These are phyloP conservation scores for Termitomyces sp. DNA, from an alignment of 768 basidiomycete genomes.

Conservation along the genomic window DNA sequence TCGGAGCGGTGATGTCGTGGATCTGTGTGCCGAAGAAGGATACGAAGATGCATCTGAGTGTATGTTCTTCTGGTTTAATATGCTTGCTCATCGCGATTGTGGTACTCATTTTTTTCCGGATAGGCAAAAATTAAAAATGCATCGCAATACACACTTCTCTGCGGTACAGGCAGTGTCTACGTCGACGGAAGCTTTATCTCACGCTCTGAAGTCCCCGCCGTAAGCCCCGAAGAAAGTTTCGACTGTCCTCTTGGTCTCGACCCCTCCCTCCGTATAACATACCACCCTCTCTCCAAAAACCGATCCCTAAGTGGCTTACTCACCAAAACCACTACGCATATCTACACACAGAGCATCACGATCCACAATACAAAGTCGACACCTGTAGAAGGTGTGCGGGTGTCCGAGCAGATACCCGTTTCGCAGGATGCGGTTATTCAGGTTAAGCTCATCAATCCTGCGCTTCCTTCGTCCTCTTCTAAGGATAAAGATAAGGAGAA, in stretches of 20 bases:
- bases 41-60: constrained; percentile 20
- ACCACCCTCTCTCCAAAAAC: constrained; percentile 22
- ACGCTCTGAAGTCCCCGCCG: constrained; percentile 17
- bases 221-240: constrained; percentile 27
- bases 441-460: neutral
- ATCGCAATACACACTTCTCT: constrained; percentile 23
- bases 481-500: neutral
- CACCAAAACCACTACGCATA: constrained; percentile 18
- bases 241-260: constrained; percentile 23
- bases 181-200: constrained; percentile 28
- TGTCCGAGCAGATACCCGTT: constrained; percentile 22
- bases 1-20: constrained; percentile 25
- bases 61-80: no score
- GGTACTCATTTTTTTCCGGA: neutral
- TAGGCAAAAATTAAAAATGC: constrained; percentile 27
- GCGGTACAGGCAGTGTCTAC: constrained; percentile 23
- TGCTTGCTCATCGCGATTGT: no score
- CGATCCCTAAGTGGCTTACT: constrained; percentile 21
- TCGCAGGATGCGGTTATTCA: constrained; percentile 17
- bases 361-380: constrained; percentile 20
- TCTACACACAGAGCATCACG: constrained; percentile 21
- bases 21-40: constrained; percentile 25
- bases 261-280: constrained; percentile 23
- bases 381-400: constrained; percentile 13
- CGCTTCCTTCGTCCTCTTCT: neutral